These are phyloP conservation scores for Phytophthora fragariae DNA, from an alignment of 352 stramenopile genomes.

Conservation along the genomic window DNA sequence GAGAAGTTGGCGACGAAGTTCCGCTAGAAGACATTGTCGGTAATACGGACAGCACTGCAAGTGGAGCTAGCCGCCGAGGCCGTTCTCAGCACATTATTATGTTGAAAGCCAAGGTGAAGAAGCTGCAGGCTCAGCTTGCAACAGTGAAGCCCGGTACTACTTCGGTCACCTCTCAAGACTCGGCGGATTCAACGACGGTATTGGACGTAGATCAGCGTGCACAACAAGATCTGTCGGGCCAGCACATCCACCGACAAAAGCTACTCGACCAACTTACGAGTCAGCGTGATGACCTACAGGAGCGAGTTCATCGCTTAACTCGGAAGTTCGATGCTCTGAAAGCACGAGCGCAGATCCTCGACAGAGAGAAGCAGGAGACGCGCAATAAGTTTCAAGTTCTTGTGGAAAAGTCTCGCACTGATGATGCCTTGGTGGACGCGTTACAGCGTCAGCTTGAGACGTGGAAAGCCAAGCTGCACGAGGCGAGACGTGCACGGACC, in stretches of 20 bases:
- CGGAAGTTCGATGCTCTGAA: slow-evolving; percentile 75
- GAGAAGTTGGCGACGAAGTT: slow-evolving; percentile 72
- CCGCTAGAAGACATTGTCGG: slow-evolving; percentile 61
- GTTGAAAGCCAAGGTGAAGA: slow-evolving; percentile 85
- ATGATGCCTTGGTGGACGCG: slow-evolving; percentile 82
- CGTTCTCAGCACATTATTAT: slow-evolving; percentile 88
- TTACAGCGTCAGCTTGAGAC: slow-evolving; percentile 75
- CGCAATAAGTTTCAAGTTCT: slow-evolving; percentile 75
- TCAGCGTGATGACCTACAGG: slow-evolving; percentile 67
- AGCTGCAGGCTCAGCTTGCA: slow-evolving; percentile 58
- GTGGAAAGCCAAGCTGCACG: slow-evolving; percentile 62
- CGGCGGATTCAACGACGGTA: background rate
- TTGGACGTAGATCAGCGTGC: slow-evolving; percentile 72
- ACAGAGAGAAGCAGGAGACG: slow-evolving; percentile 76
- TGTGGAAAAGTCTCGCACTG: slow-evolving; percentile 82
- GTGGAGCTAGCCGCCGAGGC: slow-evolving; percentile 48
- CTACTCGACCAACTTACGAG: slow-evolving; percentile 64
- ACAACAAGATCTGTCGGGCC: slow-evolving; percentile 61
- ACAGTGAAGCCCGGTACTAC: slow-evolving; percentile 3
- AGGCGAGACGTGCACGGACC: slow-evolving; percentile 72
- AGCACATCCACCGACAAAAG: slow-evolving; percentile 69
- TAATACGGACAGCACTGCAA: slow-evolving; percentile 27
- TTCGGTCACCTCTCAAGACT: background rate
- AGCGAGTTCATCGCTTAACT: slow-evolving; percentile 61
- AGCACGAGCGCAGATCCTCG: slow-evolving; percentile 70